Conservation (phyloP, 495 filamentous ascomycete species). For the Hypomontagnella submonticulosa region DNA sequence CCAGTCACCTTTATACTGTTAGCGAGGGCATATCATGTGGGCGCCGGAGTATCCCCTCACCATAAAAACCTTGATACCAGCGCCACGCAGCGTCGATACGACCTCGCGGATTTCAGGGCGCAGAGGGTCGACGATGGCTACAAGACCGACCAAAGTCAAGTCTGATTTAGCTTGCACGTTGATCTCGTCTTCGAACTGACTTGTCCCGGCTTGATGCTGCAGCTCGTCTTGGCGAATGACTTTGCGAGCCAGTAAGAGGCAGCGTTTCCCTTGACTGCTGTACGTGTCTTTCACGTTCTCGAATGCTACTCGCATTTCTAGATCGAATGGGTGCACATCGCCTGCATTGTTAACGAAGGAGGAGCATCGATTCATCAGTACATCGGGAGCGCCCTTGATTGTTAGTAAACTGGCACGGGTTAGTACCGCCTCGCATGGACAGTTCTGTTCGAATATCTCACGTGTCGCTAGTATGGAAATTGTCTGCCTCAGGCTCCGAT, state of each 20-base stretch:
- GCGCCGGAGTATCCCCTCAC: conserved; percentile 13
- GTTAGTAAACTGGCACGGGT: conserved; percentile 55
- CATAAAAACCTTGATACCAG: conserved; percentile 75
- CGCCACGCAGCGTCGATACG: conserved; percentile 65
- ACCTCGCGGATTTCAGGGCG: conserved; percentile 72
- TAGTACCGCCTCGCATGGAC: not conserved
- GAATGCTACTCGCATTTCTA: conserved; percentile 51
- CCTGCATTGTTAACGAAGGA: conserved; percentile 62
- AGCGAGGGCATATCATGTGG: not conserved
- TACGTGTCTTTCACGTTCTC: conserved; percentile 68
- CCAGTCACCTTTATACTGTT: conserved; percentile 66
- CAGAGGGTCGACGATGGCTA: conserved; percentile 75
- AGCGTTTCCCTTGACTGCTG: conserved; percentile 71
- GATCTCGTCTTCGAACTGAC: conserved; percentile 65
- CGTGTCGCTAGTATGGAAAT: conserved; percentile 56
- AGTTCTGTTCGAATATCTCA: conserved; percentile 37
- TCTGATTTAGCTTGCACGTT: conserved; percentile 57
- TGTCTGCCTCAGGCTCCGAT: conserved; percentile 48
- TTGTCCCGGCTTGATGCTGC: conserved; percentile 48
- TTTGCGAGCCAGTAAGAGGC: conserved; percentile 73
- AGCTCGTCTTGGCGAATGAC: conserved; percentile 54
- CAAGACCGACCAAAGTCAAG: conserved; percentile 69
- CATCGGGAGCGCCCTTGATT: conserved; percentile 74
- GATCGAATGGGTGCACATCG: conserved; percentile 55
- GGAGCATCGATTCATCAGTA: conserved; percentile 66